Evolutionary conservation across 1,139 yeast genomes (phyloP).

Genomic region (Saccharomyces uvarum): DNA sequence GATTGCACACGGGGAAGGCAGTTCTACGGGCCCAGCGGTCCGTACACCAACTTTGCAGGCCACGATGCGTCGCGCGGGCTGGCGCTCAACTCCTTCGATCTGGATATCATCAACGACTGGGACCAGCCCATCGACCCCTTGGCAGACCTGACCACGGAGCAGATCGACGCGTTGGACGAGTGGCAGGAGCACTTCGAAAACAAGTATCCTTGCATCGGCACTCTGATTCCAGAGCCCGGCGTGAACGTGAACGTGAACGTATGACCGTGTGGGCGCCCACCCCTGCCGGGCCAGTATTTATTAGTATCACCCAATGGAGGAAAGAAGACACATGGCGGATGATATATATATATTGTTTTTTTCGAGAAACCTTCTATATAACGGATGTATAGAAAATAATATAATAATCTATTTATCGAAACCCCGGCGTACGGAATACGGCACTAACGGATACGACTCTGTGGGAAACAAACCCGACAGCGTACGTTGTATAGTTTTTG

Average conservation of each 20-base stretch:
- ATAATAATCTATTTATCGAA: background rate
- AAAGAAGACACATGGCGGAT: background rate
- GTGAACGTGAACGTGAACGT: slow-evolving; percentile 29
- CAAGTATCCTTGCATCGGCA: slow-evolving; percentile 68
- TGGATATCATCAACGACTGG: slow-evolving; percentile 47
- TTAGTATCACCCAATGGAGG: background rate
- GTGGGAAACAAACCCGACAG: background rate
- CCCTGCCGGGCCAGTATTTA: background rate
- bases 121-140: slow-evolving; percentile 69
- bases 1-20: slow-evolving; percentile 77
- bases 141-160: slow-evolving; percentile 53
- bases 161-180: slow-evolving; percentile 59
- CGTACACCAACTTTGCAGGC: slow-evolving; percentile 93
- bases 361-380: background rate
- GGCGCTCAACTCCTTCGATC: slow-evolving; percentile 83
- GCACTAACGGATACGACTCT: background rate
- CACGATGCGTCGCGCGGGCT: slow-evolving; percentile 93
- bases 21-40: slow-evolving; percentile 96
- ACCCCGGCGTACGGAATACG: background rate
- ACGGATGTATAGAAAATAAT: background rate
- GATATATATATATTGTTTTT: background rate
- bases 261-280: background rate
- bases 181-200: slow-evolving; percentile 82
- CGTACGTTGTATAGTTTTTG: background rate
- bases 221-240: slow-evolving; percentile 37